Evolutionary conservation across 495 filamentous ascomycete genomes (phyloP).

Genomic region (Geoglossum glabrum): DNA sequence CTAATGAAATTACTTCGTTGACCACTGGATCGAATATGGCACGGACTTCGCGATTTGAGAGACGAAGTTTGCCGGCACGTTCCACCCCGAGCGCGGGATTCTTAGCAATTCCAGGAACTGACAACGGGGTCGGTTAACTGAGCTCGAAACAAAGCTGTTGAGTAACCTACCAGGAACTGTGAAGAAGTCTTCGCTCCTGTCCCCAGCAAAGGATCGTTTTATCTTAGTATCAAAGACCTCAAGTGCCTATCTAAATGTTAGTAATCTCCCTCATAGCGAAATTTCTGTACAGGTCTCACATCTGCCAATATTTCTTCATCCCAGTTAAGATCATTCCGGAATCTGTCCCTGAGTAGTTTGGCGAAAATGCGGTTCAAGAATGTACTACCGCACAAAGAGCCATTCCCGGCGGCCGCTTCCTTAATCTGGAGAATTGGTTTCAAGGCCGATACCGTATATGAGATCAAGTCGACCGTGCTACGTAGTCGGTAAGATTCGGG

Average conservation of each 20-base stretch:
- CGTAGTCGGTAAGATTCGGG: neutral
- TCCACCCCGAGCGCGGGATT: conserved; percentile 33
- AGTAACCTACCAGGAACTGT: conserved; percentile 7
- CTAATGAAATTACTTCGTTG: conserved; percentile 37
- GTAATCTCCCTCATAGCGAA: conserved; percentile 8
- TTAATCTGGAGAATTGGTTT: conserved; percentile 27
- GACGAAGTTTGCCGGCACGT: conserved; percentile 42
- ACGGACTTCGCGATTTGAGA: conserved; percentile 38
- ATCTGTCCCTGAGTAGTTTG: conserved; percentile 37
- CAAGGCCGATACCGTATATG: neutral
- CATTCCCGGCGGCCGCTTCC: conserved; percentile 45
- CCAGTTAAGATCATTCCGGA: conserved; percentile 36
- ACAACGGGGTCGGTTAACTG: neutral
- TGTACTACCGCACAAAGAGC: conserved; percentile 44
- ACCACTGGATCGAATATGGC: conserved; percentile 47
- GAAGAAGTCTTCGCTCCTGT: neutral
- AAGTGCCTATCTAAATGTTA: conserved; percentile 10
- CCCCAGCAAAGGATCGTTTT: neutral
- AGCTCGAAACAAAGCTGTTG: neutral
- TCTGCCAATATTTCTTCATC: conserved; percentile 39
- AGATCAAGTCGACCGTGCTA: neutral
- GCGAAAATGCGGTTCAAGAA: conserved; percentile 54
- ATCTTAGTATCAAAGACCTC: neutral
- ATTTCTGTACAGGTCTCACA: conserved; percentile 1
- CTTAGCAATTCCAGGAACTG: conserved; percentile 13